Conservation (phyloP, 2,329 filamentous ascomycete species). For the Penicillium sclerotigenum region DNA sequence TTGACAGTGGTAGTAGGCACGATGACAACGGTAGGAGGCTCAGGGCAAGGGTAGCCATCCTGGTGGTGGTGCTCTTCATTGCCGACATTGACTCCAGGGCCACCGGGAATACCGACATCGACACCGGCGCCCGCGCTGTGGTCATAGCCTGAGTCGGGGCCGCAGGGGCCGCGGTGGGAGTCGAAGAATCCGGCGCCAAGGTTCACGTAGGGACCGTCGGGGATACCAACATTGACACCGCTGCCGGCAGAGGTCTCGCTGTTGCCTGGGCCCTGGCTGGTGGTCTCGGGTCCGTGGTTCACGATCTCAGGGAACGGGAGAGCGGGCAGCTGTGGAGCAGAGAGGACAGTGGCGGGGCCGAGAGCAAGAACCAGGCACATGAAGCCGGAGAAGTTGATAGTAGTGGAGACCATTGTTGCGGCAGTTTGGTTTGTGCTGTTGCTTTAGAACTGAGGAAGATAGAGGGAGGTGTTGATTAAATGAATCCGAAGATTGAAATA, state of each 20-base stretch:
- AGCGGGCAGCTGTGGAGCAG: constrained; percentile 26
- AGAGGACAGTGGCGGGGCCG: constrained; percentile 27
- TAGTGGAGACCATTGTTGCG: constrained; percentile 24
- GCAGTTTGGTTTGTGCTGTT: neutral
- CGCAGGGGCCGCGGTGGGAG: constrained; percentile 19
- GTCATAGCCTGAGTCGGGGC: constrained; percentile 11
- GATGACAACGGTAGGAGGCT: constrained; percentile 2
- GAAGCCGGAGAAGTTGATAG: constrained; percentile 28
- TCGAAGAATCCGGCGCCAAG: constrained; percentile 19
- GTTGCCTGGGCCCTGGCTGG: constrained; percentile 7
- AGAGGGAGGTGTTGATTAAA: constrained; percentile 3
- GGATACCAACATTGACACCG: constrained; percentile 22
- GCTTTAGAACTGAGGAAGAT: neutral
- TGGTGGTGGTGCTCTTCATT: constrained; percentile 11
- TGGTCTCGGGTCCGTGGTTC: constrained; percentile 9
- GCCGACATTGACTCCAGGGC: constrained; percentile 13
- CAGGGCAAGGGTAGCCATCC: constrained; percentile 17
- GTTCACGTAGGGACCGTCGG: constrained; percentile 26
- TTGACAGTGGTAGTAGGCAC: neutral
- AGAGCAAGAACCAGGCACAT: constrained; percentile 32
- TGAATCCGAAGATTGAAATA: constrained; percentile 1
- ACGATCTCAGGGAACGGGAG: neutral
- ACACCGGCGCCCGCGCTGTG: constrained; percentile 15
- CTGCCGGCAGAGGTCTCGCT: constrained; percentile 19
- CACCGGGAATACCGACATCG: constrained; percentile 16